A percentile compares a stretch with the other conserved stretches of the same genome.
Evolutionary conservation across 2,329 filamentous ascomycete species (phyloP).

Genomic region (Neonectria hederae): DNA sequence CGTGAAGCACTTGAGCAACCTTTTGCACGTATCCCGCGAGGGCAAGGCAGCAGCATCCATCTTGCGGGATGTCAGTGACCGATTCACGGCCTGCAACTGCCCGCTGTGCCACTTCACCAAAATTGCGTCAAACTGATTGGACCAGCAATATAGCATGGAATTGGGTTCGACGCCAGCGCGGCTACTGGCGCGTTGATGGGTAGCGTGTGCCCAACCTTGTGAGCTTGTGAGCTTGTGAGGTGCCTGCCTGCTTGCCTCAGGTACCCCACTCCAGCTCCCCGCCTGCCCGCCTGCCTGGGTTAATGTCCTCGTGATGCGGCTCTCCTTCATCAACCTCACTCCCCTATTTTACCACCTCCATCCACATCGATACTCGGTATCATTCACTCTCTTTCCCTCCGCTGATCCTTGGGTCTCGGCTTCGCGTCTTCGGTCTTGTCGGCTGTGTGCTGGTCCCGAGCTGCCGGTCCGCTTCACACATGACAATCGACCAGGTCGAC

Average conservation of each 20-base stretch:
- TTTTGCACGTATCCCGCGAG: background rate
- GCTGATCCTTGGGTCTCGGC: background rate
- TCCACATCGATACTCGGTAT: background rate
- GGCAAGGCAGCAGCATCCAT: conserved; percentile 2
- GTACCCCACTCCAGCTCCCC: conserved; percentile 15
- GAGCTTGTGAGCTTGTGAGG: background rate
- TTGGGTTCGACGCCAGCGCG: no score
- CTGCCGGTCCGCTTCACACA: background rate
- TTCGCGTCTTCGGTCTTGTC: background rate
- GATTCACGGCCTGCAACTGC: background rate
- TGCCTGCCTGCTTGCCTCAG: conserved; percentile 8
- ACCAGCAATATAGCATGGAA: background rate
- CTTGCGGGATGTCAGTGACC: background rate
- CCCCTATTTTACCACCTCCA: conserved; percentile 2
- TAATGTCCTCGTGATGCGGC: conserved; percentile 17
- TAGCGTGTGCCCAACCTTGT: background rate
- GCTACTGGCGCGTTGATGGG: background rate
- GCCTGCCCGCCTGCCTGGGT: conserved; percentile 17
- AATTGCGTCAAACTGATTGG: background rate
- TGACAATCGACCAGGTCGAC: conserved; percentile 15
- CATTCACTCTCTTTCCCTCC: conserved; percentile 2
- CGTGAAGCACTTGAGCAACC: background rate
- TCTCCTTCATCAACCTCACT: conserved; percentile 10
- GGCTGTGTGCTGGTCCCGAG: conserved; percentile 3
- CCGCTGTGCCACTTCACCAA: background rate